A percentile compares a stretch with the other conserved stretches of the same genome.
Evolutionary conservation across 495 filamentous ascomycete species (phyloP).

Genomic region (Glutinoglossum americanum): DNA sequence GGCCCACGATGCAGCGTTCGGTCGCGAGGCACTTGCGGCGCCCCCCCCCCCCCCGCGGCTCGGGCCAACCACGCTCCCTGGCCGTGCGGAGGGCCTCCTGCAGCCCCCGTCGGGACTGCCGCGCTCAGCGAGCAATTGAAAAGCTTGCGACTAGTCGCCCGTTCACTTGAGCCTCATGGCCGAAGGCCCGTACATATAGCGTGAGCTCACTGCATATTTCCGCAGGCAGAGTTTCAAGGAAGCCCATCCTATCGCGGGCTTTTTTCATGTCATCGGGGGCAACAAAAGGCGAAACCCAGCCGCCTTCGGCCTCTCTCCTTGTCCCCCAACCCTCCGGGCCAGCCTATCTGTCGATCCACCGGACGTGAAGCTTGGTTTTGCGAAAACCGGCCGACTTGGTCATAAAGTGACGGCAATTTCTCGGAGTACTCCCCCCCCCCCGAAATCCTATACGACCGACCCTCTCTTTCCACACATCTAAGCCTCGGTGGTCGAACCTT

Average conservation of each 20-base stretch:
- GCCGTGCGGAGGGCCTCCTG: background rate
- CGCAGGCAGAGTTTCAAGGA: background rate
- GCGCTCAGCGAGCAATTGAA: background rate
- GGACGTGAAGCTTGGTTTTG: background rate
- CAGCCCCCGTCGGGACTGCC: background rate
- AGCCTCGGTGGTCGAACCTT: conserved; percentile 46
- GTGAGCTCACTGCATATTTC: background rate
- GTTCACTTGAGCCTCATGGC: background rate
- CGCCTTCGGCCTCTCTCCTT: background rate
- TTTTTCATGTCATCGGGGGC: background rate
- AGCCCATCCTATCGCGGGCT: background rate
- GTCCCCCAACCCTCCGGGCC: background rate
- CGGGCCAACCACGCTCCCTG: background rate
- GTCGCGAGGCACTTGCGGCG: background rate
- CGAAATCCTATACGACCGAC: background rate
- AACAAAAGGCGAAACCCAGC: background rate
- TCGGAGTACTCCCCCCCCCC: background rate
- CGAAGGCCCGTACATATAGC: background rate
- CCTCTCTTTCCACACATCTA: background rate
- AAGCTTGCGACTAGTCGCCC: background rate
- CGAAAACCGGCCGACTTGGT: background rate
- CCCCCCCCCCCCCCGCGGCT: too few relatives aligned
- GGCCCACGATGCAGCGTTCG: background rate
- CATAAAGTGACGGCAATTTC: background rate
- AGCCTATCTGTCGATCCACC: background rate